These are phyloP conservation scores for Eudorina sp. DNA, from an alignment of 139 green algal species.

Conservation along the genomic window DNA sequence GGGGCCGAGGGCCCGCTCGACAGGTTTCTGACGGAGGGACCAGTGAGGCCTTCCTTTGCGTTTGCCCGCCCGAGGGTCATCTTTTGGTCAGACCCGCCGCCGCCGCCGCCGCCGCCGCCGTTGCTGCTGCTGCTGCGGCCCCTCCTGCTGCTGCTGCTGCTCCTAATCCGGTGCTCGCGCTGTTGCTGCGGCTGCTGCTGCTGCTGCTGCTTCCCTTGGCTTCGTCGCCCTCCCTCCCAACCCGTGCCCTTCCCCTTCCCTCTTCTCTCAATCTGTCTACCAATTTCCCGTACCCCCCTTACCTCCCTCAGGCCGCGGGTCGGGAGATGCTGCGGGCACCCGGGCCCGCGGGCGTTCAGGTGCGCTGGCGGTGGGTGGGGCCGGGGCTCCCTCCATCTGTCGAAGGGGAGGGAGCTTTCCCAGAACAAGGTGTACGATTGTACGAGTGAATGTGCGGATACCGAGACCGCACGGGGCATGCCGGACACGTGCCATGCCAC, in stretches of 20 bases:
- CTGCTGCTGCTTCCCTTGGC: neutral
- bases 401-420: neutral
- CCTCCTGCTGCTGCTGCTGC: neutral
- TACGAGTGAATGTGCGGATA: neutral
- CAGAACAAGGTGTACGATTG: neutral
- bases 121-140: neutral
- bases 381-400: neutral
- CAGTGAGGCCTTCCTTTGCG: neutral
- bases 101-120: too few species aligned
- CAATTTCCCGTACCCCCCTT: neutral
- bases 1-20: too few species aligned
- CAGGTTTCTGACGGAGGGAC: neutral
- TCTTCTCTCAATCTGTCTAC: neutral
- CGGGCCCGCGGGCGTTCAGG: neutral
- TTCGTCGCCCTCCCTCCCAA: too few species aligned
- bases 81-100: neutral
- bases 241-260: neutral
- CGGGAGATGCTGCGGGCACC: slow-evolving; percentile 2
- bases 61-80: neutral
- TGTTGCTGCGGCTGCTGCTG: neutral
- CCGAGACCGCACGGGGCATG: neutral
- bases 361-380: neutral
- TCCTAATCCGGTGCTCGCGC: neutral
- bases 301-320: neutral
- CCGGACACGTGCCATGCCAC: neutral